Evolutionary conservation across 768 basidiomycete species (phyloP), one percentile per base, ranked within the genome.

Genomic region (Lentinula sp.): DNA sequence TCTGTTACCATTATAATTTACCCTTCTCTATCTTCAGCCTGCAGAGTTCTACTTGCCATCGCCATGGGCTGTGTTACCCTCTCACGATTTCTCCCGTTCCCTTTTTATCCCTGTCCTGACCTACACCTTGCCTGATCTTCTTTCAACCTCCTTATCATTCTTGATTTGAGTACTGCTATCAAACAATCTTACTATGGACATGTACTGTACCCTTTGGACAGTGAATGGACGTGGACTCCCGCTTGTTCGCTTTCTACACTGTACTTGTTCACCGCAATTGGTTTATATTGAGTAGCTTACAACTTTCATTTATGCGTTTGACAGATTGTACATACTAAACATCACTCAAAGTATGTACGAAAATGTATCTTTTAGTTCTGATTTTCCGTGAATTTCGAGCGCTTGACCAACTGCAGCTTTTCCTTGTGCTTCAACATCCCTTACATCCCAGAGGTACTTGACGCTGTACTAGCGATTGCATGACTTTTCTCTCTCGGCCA

Each of bases 191-290:
- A 48, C 48, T 45, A 60, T 54, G 51, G 40, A 55, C 56, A 50
- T 57, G 45, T 40, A 61, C 39, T 70, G 74, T 50, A 52, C 28
- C 13, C 31, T 35, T 52, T 50, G 80, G 78, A 81, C 77, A 75
- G 76, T 80, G 78, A 80, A 81, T 76, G 82, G 81, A 83, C 81
- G 72, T 74, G 78, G 80, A 79, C 74, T 61, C 21, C 75, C 75
- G 77, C 68, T 73, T 75, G 73, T 76, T 79, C 77, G 77, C 75
- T 78, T 70, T 71, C 72, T 76, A 80, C 80, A 80, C 73, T 75
- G 81, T 81, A 80, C 74, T 76, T 72, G 71, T 79, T 71, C 66
- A 68, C 45, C 52, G 28, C 51, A 56, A 56, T 61, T 61, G 42
- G 45, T 54, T 54, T 37, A n/a, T 54, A 23, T 23, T 23, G 18